Conservation (phyloP, 305 asterid species). For the Fraxinus dipetala region DNA sequence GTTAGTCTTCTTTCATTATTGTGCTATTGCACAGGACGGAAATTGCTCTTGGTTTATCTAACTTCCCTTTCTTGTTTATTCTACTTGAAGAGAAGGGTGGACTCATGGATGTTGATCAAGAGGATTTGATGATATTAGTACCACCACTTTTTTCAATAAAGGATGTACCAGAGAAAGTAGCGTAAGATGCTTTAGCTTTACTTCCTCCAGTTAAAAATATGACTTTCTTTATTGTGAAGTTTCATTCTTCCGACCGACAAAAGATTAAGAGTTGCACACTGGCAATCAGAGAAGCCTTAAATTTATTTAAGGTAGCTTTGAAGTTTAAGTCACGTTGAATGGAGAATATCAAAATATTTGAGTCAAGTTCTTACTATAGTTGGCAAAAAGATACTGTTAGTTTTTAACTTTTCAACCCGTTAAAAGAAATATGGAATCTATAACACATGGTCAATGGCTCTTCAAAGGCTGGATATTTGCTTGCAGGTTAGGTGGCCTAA, state of each 20-base stretch:
- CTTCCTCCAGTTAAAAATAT: neutral
- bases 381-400: neutral
- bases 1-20: conserved; percentile 36
- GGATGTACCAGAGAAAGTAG: conserved; percentile 65
- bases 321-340: neutral
- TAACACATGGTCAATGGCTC: neutral
- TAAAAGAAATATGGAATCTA: neutral
- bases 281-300: conserved; percentile 1
- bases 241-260: neutral
- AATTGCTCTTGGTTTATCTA: conserved; percentile 10
- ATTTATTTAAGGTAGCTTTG: neutral
- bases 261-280: neutral
- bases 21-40: conserved; percentile 15
- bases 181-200: conserved; percentile 45
- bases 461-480: neutral
- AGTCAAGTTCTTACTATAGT: neutral
- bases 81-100: conserved; percentile 50
- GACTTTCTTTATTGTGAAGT: conserved; percentile 10
- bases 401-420: neutral
- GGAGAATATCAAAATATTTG: neutral
- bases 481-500: neutral
- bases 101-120: conserved; percentile 64
- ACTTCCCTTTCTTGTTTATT: conserved; percentile 22
- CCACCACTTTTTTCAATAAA: conserved; percentile 80
- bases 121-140: conserved; percentile 70